These are phyloP conservation scores for Elongisporangium senticosum DNA, from an alignment of 352 stramenopile genomes.

Conservation along the genomic window DNA sequence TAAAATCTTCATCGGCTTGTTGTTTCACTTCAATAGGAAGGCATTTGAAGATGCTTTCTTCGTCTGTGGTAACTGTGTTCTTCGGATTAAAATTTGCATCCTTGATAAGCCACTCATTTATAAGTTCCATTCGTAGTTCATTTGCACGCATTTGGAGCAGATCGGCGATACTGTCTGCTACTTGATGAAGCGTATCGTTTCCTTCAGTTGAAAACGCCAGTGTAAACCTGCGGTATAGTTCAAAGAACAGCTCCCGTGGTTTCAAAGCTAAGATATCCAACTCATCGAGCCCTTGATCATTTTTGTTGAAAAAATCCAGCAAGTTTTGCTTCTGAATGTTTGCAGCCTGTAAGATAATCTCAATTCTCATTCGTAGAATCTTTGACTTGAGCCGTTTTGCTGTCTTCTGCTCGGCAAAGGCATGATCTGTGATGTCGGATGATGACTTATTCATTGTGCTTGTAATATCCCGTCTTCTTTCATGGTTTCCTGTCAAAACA, in stretches of 20 bases:
- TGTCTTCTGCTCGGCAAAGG: slow-evolving; percentile 31
- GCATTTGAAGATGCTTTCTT: slow-evolving; percentile 24
- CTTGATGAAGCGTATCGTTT: slow-evolving; percentile 20
- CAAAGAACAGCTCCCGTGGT: slow-evolving; percentile 30
- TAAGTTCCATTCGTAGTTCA: slow-evolving; percentile 30
- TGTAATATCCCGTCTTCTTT: not conserved
- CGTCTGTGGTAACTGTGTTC: not conserved
- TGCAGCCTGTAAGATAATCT: slow-evolving; percentile 25
- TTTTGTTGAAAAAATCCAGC: slow-evolving; percentile 12
- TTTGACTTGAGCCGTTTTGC: slow-evolving; percentile 28
- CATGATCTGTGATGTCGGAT: slow-evolving; percentile 1
- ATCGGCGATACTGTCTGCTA: slow-evolving; percentile 22
- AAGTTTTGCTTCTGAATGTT: slow-evolving; percentile 13
- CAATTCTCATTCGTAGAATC: slow-evolving; percentile 28
- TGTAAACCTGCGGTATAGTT: slow-evolving; percentile 40
- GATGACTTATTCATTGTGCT: not conserved
- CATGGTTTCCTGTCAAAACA: not conserved
- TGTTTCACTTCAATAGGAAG: slow-evolving; percentile 23
- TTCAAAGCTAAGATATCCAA: slow-evolving; percentile 14
- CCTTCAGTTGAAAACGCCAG: slow-evolving; percentile 21
- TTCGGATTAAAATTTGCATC: slow-evolving; percentile 21
- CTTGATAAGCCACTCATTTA: slow-evolving; percentile 46
- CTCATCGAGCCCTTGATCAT: slow-evolving; percentile 18
- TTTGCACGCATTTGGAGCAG: slow-evolving; percentile 19
- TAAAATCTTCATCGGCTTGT: slow-evolving; percentile 24